A percentile compares a stretch with the other conserved stretches of the same genome.
Evolutionary conservation across 352 stramenopile genomes (phyloP).

Genomic region (Phytopythium aichiense): DNA sequence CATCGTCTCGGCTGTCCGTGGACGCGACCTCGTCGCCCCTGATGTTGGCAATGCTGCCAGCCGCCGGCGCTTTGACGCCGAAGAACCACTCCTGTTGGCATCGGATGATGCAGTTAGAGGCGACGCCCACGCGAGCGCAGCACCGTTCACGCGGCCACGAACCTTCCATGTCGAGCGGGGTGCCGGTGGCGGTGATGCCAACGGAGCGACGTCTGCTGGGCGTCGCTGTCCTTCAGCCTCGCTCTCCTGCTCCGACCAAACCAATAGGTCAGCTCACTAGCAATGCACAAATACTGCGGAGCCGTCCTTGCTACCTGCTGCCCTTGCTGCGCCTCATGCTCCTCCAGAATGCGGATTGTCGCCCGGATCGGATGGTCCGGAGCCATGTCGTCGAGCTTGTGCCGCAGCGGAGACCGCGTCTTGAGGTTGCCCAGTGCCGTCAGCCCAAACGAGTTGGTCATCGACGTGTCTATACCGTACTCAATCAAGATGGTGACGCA

Average conservation of each 20-base stretch:
- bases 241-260: neutral
- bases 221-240: neutral
- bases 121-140: neutral
- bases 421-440: constrained; percentile 56
- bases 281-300: neutral
- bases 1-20: constrained; percentile 13
- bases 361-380: constrained; percentile 44
- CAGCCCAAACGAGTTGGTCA: constrained; percentile 41
- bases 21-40: constrained; percentile 12
- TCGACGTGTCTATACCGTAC: constrained; percentile 48
- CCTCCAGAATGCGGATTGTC: constrained; percentile 43
- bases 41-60: neutral
- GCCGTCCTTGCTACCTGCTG: neutral
- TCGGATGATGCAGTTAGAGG: neutral
- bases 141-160: neutral
- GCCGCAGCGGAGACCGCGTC: constrained; percentile 51
- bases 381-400: constrained; percentile 62
- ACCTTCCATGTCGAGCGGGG: neutral
- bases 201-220: neutral
- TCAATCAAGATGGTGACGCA: constrained; percentile 65
- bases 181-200: neutral
- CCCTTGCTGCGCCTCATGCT: constrained; percentile 17
- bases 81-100: constrained; percentile 21
- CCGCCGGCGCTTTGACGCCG: neutral
- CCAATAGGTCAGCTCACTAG: neutral